Conservation (phyloP, 164 flowering plant species). For the Tetracentron sinense region DNA sequence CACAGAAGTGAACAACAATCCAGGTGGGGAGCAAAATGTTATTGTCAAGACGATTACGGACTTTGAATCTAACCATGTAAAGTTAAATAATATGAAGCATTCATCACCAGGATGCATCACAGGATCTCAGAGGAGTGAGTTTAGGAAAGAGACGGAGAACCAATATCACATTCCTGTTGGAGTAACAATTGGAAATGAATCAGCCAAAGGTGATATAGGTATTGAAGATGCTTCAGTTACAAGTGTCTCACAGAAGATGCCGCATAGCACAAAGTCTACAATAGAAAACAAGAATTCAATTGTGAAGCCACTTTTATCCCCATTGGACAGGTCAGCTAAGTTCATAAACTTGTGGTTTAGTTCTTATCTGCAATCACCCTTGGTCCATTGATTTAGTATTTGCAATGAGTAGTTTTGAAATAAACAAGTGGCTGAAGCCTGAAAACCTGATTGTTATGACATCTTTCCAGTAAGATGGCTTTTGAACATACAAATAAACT, state of each 20-base stretch:
- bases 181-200: conserved; percentile 10
- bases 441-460: background rate
- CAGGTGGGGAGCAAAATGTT: conserved; percentile 20
- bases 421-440: background rate
- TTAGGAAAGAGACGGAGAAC: conserved; percentile 12
- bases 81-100: conserved; percentile 7
- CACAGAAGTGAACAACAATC: conserved; percentile 13
- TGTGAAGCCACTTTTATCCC: conserved; percentile 16
- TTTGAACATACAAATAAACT: background rate
- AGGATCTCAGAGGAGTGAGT: conserved; percentile 15
- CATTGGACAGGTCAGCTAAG: conserved; percentile 30
- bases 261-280: conserved; percentile 5
- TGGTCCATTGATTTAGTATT: background rate
- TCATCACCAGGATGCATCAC: conserved; percentile 11
- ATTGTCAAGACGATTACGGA: conserved; percentile 6
- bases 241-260: conserved; percentile 13
- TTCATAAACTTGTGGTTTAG: background rate
- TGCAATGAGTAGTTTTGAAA: background rate
- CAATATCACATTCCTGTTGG: conserved; percentile 5
- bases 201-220: conserved; percentile 18
- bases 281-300: conserved; percentile 20
- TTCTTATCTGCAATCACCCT: background rate
- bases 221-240: conserved; percentile 15
- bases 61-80: conserved; percentile 17
- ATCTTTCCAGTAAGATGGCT: background rate